Conservation (phyloP, 352 stramenopile genomes). For the Phytophthora pini region DNA sequence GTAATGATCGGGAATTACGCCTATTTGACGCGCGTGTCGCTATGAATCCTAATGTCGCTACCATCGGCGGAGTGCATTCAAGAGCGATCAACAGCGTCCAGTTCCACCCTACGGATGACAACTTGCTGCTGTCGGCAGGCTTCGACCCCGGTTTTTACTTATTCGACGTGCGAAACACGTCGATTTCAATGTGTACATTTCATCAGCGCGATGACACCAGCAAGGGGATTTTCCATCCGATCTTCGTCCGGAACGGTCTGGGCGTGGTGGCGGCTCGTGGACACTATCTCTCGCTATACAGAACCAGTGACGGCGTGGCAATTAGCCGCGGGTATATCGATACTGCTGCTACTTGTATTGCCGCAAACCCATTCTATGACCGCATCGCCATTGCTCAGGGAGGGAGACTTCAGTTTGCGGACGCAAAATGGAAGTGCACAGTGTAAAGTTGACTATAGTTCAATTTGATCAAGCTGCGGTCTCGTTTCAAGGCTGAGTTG, state of each 20-base stretch:
- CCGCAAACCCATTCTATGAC: conserved; percentile 43
- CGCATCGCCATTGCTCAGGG: conserved; percentile 42
- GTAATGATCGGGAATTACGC: conserved; percentile 51
- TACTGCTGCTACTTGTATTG: conserved; percentile 38
- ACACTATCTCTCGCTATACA: conserved; percentile 49
- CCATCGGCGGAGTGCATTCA: conserved; percentile 26
- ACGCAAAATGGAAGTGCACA: conserved; percentile 29
- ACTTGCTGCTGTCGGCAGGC: conserved; percentile 51
- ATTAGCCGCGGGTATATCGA: conserved; percentile 47
- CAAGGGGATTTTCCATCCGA: conserved; percentile 57
- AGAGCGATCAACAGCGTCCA: conserved; percentile 65
- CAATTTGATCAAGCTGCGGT: conserved; percentile 14
- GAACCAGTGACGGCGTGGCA: conserved; percentile 36
- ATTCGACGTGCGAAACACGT: conserved; percentile 50
- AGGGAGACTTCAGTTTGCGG: conserved; percentile 36
- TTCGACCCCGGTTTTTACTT: conserved; percentile 60
- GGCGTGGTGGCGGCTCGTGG: conserved; percentile 41
- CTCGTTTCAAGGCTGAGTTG: conserved; percentile 1
- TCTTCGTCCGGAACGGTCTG: conserved; percentile 45
- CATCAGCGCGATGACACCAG: conserved; percentile 22
- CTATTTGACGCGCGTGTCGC: conserved; percentile 43
- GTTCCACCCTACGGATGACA: conserved; percentile 54
- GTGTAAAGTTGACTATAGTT: conserved; percentile 10
- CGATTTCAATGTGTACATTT: conserved; percentile 46
- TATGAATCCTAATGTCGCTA: conserved; percentile 13